Evolutionary conservation across 2,329 filamentous ascomycete genomes (phyloP), one percentile per base, ranked within the genome.

Genomic region (Fusarium fracticaudum): DNA sequence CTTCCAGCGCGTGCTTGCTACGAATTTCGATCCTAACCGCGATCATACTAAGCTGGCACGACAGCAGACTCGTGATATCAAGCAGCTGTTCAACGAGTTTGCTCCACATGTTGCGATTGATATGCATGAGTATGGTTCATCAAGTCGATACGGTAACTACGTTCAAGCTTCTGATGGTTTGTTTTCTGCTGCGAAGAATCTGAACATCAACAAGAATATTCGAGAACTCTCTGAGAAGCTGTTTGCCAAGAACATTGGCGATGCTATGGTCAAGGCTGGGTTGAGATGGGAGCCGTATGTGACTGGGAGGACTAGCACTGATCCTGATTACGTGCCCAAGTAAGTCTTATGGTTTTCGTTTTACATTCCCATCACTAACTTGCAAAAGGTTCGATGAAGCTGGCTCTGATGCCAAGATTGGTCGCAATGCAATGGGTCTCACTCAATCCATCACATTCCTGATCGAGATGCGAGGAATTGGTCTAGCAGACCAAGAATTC

Each of bases 131-230:
- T 82, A 81, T 43, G 72, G 71, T 2, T 75, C 80, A 0, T 53
- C 44, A 9, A 57, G 70, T 0, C 58, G 66, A 35, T 79, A 71
- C 12, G 80, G 79, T 2, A 68, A 69, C 1, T 67, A 77, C 7
- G 63, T 66, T 33, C 79, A 81, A 12, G 78, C 73, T 3, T 67
- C 79, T 2, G 80, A 82, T 43, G 79, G 78, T 2, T 73, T 80
- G 4, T 82, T 80, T 50, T 80, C 80, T 0, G 80, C 80, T 2
- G 80, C 80, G 5, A 82, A 82, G 71, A 82, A 82, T 31, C 58
- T 81, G 8, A 82, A 82, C 12, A 81, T 82, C 48, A 71, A 82
- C 55, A 40, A 67, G 14, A 67, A 73, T 22, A 81, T 82, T 17
- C 76, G 80, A 13, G 62, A 72, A 6, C 40, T 82, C 7, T 79